Evolutionary conservation across 345 rosid species (phyloP), one percentile per base, ranked within the genome.

Genomic region (Melastoma malabathricum): DNA sequence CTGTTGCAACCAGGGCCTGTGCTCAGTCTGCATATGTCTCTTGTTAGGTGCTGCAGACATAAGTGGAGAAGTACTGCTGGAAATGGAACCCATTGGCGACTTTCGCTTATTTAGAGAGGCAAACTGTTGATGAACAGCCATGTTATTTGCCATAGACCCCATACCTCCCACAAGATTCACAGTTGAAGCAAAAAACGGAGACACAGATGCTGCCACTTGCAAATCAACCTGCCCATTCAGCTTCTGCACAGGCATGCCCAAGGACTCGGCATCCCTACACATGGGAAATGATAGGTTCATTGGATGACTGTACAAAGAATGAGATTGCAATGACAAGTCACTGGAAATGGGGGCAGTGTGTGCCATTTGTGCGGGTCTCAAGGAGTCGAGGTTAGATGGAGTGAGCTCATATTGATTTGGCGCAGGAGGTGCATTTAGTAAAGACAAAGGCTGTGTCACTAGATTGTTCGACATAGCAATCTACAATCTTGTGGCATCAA

Each of bases 1-100:
- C 41, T 71, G 84, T 58, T 80, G 84, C 65, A 86, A 64, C 98
- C 97, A 92, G 38, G 97, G 98, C 67, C 94, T 84, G 63, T 57
- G 81, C 56, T 87, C 93, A 61, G 57, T 45, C 6, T 80, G 83
- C 16, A 63, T 68, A 51, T 72, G 48, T 47, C 77, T 75, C 65
- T 83, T 87, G 66, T 68, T 76, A 25, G 88, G 67, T 44, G 65
- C 44, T 48, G 59, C 31, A 18, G 61, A 55, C 50, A 64, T 71
- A 47, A 59, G 75, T 0, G 72, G n/a, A n/a, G n/a, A 60, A 61
- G 70, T 58, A 60, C 58, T 68, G 49, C 54, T 48, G 15, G 70
- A 53, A 51, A 60, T n/a, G 10, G 75, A 43, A 19, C 72, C 90
- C 54, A 61, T 60, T 7, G 75, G 70, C 19, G 80, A 65, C 68